Base-by-base conservation (phyloP, 495 filamentous ascomycete genomes). In the Glutinoglossum americanum region DNA sequence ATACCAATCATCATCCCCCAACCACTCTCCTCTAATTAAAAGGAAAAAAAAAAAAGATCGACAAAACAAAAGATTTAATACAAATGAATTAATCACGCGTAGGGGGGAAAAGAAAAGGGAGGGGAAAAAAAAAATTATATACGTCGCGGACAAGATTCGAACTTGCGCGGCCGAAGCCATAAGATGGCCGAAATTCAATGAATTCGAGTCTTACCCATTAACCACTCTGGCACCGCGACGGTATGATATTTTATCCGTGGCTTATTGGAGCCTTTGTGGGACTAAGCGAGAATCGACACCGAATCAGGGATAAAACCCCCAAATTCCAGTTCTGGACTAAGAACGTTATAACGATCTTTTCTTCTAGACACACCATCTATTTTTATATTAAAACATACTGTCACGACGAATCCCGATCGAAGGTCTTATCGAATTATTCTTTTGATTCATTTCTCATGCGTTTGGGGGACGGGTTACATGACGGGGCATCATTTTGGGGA, bases 121-220 rank as follows among this genome's bases (percentile, higher is more conserved):
- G 5, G 17, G 7, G 8, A 30, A 41, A 21, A 28, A 55, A 59
- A 58, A 59, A 59, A 48, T 56, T 56, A 54, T 9, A 55, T 19
- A 39, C 60, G 60, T 62, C 62, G 53, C 66, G 68, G 61, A 66
- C 65, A 70, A 66, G 69, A 71, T 69, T 71, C 66, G 69, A 72
- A 72, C 69, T 66, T 70, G 64, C 65, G 72, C 72, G 68, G 63
- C 72, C 72, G 72, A 74, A 72, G 67, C 64, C 69, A 74, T 74
- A 69, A 68, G 72, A 71, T 74, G 64, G 63, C 67, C 63, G 64
- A 30, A 37, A 57, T 25, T 54, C 30, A 33, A 13, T 15, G 55
- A 49, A 56, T 72, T 73, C 72, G 70, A 74, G 71, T 70, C 72
- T 67, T 67, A 73, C 70, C 66, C 70, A 70, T 73, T 72, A 74